Evolutionary conservation across 2,329 filamentous ascomycete genomes (phyloP), one percentile per base, ranked within the genome.

Genomic region (Talaromyces piceae): DNA sequence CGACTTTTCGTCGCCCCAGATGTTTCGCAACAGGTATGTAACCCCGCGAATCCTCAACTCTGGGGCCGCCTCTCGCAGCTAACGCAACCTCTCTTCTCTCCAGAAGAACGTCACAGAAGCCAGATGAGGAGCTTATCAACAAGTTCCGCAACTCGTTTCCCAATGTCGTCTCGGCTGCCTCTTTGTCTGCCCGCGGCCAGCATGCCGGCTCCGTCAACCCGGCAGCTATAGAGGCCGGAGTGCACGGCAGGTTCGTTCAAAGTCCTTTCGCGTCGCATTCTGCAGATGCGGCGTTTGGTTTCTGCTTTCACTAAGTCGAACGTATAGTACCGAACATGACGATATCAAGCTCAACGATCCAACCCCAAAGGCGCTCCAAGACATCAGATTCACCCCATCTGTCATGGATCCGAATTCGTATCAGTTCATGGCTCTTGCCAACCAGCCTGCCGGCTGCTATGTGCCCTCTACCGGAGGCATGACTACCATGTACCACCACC

Each of bases 361-460:
- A 18, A 95, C 88, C 3, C 88, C 89, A 4, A 82, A 87, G 65
- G 86, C 84, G 16, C 80, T 86, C 39, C 83, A 86, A 62, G 90
- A 96, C 59, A 93, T 91, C 84, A 81, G 87, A 58, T 90, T 95
- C 63, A 95, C 91, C 2, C 89, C 91, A 3, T 93, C 90, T 20
- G 76, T 95, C 52, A 79, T 97, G 64, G 91, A 97, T 64, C 83
- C 89, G 16, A 89, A 86, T 67, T 87, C 88, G 26, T 88, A 88
- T 66, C 81, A 83, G 22, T 96, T 95, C 69, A 78, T 82, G 54
- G 78, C 79, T 51, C 91, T 95, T 63, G 83, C 86, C 57, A 88
- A 87, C 68, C 87, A 91, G 57, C 81, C 86, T 43, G 81, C 87
- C 13, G 87, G 85, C 12, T 93, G 93, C 69, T 96, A 95, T 70